Evolutionary conservation across 495 filamentous ascomycete genomes (phyloP).

Genomic region (Penicillium tannophilum): DNA sequence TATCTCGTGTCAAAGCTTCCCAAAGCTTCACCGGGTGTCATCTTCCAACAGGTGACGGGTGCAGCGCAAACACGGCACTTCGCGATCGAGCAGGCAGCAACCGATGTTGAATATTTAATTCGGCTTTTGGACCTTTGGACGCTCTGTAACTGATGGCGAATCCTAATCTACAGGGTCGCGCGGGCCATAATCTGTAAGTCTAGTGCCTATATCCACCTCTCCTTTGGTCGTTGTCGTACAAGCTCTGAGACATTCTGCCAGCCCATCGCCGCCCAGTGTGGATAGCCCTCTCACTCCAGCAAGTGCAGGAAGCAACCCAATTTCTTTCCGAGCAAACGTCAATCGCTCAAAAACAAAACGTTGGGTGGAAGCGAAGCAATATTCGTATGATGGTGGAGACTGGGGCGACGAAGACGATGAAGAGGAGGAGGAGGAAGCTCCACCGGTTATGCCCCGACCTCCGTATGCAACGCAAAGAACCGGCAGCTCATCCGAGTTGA

Average conservation of each 20-base stretch:
- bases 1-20: background rate
- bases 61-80: constrained; percentile 2
- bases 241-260: constrained; percentile 19
- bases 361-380: constrained; percentile 89
- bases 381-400: constrained; percentile 89
- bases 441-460: constrained; percentile 40
- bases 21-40: background rate
- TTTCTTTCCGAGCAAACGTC: constrained; percentile 76
- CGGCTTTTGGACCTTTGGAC: constrained; percentile 9
- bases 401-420: constrained; percentile 89
- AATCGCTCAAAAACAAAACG: constrained; percentile 89
- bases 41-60: background rate
- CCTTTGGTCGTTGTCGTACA: constrained; percentile 10
- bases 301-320: constrained; percentile 39
- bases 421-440: constrained; percentile 58
- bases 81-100: constrained; percentile 18
- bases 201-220: background rate
- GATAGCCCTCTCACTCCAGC: constrained; percentile 37
- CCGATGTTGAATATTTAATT: constrained; percentile 20
- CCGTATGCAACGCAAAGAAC: constrained; percentile 39
- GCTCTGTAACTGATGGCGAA: constrained; percentile 24
- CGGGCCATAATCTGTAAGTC: constrained; percentile 30
- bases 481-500: constrained; percentile 30
- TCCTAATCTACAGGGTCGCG: constrained; percentile 27
- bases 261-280: constrained; percentile 25